Percentiles rank a stretch among this genome's conserved stretches.
These are phyloP conservation scores for Clonostachys rhizophaga DNA, from an alignment of 2,329 filamentous ascomycete genomes.

Conservation along the genomic window DNA sequence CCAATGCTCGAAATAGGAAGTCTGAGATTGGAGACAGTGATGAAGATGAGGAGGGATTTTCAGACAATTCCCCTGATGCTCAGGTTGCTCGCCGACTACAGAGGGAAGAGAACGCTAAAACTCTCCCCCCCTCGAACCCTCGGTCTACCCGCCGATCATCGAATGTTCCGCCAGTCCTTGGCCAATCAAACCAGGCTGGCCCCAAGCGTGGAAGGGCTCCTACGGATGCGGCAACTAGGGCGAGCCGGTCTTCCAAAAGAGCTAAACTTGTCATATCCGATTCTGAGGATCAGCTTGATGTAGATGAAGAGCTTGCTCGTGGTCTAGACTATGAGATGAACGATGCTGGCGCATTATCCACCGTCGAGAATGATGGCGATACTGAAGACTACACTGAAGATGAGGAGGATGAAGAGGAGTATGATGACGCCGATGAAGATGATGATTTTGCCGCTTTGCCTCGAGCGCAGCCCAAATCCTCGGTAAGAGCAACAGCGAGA, in stretches of 20 bases:
- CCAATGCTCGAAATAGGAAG: conserved; percentile 34
- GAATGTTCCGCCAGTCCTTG: neutral
- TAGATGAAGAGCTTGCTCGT: conserved; percentile 22
- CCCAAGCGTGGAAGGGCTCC: conserved; percentile 17
- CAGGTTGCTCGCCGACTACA: conserved; percentile 26
- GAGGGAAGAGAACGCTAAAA: conserved; percentile 19
- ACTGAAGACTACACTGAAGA: neutral
- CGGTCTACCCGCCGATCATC: neutral
- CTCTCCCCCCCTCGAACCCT: neutral
- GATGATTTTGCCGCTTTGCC: neutral
- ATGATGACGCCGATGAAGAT: conserved; percentile 1
- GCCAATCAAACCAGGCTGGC: conserved; percentile 1
- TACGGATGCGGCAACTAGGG: conserved; percentile 7
- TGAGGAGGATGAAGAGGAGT: neutral
- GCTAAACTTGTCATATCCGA: conserved; percentile 11
- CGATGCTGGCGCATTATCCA: neutral
- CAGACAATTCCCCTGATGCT: conserved; percentile 14
- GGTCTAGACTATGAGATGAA: conserved; percentile 10
- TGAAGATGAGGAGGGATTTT: conserved; percentile 18
- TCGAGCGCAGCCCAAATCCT: neutral
- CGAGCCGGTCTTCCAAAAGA: conserved; percentile 19
- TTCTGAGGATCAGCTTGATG: conserved; percentile 15
- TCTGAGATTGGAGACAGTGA: conserved; percentile 35
- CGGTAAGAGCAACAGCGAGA: neutral
- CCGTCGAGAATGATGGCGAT: neutral